Evolutionary conservation across 768 basidiomycete species (phyloP), one percentile per base, ranked within the genome.

Genomic region (Trametes gibbosa): DNA sequence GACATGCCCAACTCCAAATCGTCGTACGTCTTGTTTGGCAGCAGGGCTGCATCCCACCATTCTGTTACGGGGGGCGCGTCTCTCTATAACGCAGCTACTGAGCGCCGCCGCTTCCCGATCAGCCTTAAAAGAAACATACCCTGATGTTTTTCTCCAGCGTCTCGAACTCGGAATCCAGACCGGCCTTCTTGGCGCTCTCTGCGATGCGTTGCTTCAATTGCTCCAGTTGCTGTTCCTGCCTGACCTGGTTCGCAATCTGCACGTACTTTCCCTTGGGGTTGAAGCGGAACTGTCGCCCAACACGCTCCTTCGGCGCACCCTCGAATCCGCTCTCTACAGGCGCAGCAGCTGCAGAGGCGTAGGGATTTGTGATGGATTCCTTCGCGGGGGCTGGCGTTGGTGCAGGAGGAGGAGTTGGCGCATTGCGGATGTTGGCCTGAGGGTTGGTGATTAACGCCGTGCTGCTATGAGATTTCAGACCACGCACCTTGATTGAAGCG

Each of bases 21-120:
- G 45, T 84, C 82, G 71, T 98, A 98, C 4, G 76, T 81, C 74
- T 89, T 87, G 65, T 78, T 86, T 0, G 92, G 90, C 10, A 99
- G 76, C 14, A 98, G 76, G 0, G 91, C 82, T 21, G 83, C 86
- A 73, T 99, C 97, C 97, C 97, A 99, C 97, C 97, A 99, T 72
- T 98, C 97, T 4, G 87, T 83, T 5, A 84, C 87, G 0, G 96
- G 96, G 7, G 96, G 97, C 0, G 92, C 82, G 54, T 85, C 84
- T 43, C 95, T 81, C 89, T 95, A 65, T 7, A n/a, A 6, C 2
- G n/a, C n/a, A 19, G 7, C 9, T 1, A 40, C 14, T 16, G 50
- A 13, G 7, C 23, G 23, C 29, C 29, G 4, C 29, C 29, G 29
- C 10, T 32, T 32, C 29, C 29, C 29, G 10, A 10, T 4, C 12